Evolutionary conservation across 2,329 filamentous ascomycete species (phyloP), one percentile per base, ranked within the genome.

Genomic region (Blastomyces parvus): DNA sequence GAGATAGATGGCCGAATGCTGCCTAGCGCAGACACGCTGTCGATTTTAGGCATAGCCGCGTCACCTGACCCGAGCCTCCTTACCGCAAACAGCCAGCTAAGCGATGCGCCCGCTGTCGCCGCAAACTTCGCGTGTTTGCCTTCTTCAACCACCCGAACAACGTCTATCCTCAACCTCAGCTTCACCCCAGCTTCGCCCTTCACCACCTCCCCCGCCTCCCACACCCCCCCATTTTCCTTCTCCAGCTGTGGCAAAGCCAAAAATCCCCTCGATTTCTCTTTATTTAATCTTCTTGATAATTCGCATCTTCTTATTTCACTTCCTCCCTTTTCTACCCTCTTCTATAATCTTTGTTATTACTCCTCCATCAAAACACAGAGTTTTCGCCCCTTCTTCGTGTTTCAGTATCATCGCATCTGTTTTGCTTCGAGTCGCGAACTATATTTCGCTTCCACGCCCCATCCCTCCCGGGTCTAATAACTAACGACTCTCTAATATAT

Each of bases 71-170:
- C 22, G 27, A n/a, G n/a, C 19, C 36, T 27, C 22, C 38, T 42
- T 42, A 27, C 57, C 48, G n/a, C 33, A 62, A 44, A 36, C 17
- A 25, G 60, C 8, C 40, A 62, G 17, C 40, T 62, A 62, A 62
- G 60, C 60, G 60, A 62, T 38, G 40, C 17, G 13, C 33, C 27
- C 6, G 25, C 36, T 27, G n/a, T 27, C 5, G 3, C 48, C 17
- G 48, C 48, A 52, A 52, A 52, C 46, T 42, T 55, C 46, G 46
- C 60, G 60, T 55, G 60, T 61, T 50, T 44, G 48, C 33, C 48
- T 30, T 42, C 57, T 44, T 44, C 57, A 42, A 42, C 36, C 42
- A 27, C 46, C 46, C 3, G 36, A 46, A 46, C 42, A n/a, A 46
- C 44, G 44, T 25, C 44, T 14, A 42, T 22, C 25, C 25, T 25